These are phyloP conservation scores for Musa itinerans DNA, from an alignment of 176 grass and related monocot species.

Conservation along the genomic window DNA sequence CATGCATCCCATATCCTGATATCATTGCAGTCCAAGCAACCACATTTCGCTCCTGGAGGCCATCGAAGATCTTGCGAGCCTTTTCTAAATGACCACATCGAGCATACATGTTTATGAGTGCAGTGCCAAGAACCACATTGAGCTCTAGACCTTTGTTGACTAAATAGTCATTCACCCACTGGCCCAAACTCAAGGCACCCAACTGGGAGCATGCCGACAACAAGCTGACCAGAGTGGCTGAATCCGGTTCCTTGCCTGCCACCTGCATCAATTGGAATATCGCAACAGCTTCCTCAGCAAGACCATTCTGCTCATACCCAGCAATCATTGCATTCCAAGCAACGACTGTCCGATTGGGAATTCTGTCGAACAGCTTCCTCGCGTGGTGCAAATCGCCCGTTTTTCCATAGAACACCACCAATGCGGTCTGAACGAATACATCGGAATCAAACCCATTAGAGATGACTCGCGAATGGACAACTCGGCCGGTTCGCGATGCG, in stretches of 20 bases:
- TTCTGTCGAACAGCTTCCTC: conserved; percentile 59
- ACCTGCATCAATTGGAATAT: conserved; percentile 52
- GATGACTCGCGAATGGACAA: conserved; percentile 30
- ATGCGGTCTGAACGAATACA: conserved; percentile 23
- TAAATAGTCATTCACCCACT: conserved; percentile 44
- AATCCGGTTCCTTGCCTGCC: conserved; percentile 41
- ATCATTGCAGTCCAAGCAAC: conserved; percentile 76
- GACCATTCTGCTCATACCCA: conserved; percentile 62
- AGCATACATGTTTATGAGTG: conserved; percentile 74
- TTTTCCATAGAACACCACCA: conserved; percentile 41
- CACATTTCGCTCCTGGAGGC: conserved; percentile 37
- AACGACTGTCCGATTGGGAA: conserved; percentile 40
- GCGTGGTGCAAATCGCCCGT: conserved; percentile 29
- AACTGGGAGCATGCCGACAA: conserved; percentile 64
- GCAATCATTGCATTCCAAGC: conserved; percentile 86
- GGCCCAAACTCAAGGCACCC: conserved; percentile 52
- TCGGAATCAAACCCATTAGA: conserved; percentile 37
- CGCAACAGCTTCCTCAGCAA: conserved; percentile 33
- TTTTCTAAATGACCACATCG: conserved; percentile 57
- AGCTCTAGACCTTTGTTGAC: conserved; percentile 33
- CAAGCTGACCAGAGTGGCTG: conserved; percentile 43
- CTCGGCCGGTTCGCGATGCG: conserved; percentile 23
- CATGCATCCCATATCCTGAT: conserved; percentile 71
- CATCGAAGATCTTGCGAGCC: conserved; percentile 50
- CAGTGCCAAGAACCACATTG: conserved; percentile 52